Evolutionary conservation across 495 filamentous ascomycete genomes (phyloP).

Genomic region (Xylaria venustula): DNA sequence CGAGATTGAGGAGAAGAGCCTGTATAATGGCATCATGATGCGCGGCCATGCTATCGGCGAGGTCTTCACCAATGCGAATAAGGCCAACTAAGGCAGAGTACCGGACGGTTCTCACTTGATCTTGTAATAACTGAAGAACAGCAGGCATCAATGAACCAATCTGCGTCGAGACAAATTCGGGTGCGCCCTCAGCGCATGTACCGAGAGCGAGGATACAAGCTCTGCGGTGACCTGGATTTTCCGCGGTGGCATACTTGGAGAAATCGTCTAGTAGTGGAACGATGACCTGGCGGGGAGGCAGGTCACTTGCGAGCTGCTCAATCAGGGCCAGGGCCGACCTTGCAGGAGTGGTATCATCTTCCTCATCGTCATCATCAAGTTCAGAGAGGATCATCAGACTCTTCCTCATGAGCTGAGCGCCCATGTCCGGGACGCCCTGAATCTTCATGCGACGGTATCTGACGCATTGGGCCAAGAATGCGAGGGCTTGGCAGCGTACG

Average conservation of each 20-base stretch:
- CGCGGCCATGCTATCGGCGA: conserved; percentile 80
- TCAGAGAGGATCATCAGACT: conserved; percentile 85
- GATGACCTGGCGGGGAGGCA: conserved; percentile 92
- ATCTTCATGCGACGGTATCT: conserved; percentile 94
- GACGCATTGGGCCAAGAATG: conserved; percentile 89
- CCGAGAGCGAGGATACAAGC: conserved; percentile 90
- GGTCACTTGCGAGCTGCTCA: conserved; percentile 79
- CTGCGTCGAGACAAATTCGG: conserved; percentile 92
- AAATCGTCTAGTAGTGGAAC: conserved; percentile 86
- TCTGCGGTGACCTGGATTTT: conserved; percentile 74
- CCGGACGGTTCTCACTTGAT: conserved; percentile 76
- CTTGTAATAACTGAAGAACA: conserved; percentile 80
- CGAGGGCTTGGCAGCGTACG: conserved; percentile 81
- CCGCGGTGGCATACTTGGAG: conserved; percentile 70
- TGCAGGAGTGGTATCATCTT: conserved; percentile 88
- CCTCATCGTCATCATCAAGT: conserved; percentile 75
- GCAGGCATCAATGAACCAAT: conserved; percentile 81
- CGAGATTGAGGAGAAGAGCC: conserved; percentile 81
- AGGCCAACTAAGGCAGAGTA: conserved; percentile 83
- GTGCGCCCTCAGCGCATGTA: conserved; percentile 93
- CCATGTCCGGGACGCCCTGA: conserved; percentile 72
- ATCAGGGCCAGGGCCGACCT: conserved; percentile 83
- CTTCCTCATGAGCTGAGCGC: conserved; percentile 81
- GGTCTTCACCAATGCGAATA: conserved; percentile 85
- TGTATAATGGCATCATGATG: conserved; percentile 83